Conservation (phyloP, 1,284 basidiomycete genomes). For the Papiliotrema fonsecae region DNA sequence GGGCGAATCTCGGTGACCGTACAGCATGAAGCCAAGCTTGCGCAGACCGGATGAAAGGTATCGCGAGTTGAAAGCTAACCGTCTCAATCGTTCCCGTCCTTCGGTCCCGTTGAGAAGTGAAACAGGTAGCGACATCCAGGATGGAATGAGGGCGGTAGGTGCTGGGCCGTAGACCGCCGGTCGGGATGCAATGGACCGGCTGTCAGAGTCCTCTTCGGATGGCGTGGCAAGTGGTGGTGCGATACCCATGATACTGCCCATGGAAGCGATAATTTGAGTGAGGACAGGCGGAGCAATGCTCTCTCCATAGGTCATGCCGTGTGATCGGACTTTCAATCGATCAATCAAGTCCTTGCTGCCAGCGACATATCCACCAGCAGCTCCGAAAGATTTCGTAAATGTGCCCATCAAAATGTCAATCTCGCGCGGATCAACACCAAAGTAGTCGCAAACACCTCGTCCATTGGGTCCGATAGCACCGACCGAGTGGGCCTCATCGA, state of each 20-base stretch:
- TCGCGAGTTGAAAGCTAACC: constrained; percentile 91
- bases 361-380: constrained; percentile 92
- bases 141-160: constrained; percentile 58
- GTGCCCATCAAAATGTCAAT: constrained; percentile 98
- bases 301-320: constrained; percentile 85
- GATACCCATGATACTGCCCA: constrained; percentile 95
- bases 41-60: constrained; percentile 83
- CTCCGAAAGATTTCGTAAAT: constrained; percentile 98
- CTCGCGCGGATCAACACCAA: constrained; percentile 71
- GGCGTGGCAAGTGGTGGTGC: constrained; percentile 51
- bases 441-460: constrained; percentile 94
- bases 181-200: constrained; percentile 42
- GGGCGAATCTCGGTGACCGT: constrained; percentile 84
- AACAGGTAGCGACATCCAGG: constrained; percentile 67
- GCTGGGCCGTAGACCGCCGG: constrained; percentile 57
- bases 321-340: constrained; percentile 72
- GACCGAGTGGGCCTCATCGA: constrained; percentile 97
- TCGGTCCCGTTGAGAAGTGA: constrained; percentile 72
- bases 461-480: constrained; percentile 92
- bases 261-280: constrained; percentile 84
- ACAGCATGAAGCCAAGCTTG: constrained; percentile 96
- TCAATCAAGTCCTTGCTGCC: constrained; percentile 77
- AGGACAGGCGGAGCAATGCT: constrained; percentile 86
- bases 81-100: constrained; percentile 72
- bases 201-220: constrained; percentile 43